Evolutionary conservation across 83 land plant species (phyloP).

Genomic region (Picea abies): DNA sequence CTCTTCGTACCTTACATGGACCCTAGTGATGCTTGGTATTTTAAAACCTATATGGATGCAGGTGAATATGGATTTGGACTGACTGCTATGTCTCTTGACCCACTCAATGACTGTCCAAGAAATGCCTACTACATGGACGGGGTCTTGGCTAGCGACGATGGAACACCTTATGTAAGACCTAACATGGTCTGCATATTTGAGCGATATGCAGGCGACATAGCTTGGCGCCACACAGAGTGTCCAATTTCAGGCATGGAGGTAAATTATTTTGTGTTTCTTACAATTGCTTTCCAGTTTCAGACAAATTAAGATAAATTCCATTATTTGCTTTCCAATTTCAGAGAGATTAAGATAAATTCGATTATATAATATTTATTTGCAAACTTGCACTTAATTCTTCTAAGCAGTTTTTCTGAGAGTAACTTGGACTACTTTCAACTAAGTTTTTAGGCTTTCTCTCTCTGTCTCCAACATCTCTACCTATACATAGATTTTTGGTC

Average conservation of each 20-base stretch:
- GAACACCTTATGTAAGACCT: conserved; percentile 62
- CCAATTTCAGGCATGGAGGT: conserved; percentile 13
- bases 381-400: background rate
- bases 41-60: conserved; percentile 87
- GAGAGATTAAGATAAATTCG: too few relatives aligned
- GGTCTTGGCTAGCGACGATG: conserved; percentile 66
- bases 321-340: background rate
- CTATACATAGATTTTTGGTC: too few relatives aligned
- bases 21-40: conserved; percentile 83
- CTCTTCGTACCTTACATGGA: conserved; percentile 94
- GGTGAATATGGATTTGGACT: conserved; percentile 89
- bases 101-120: conserved; percentile 81
- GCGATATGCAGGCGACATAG: conserved; percentile 81
- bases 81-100: conserved; percentile 62
- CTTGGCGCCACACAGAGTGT: conserved; percentile 70
- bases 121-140: conserved; percentile 77
- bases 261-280: background rate
- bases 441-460: background rate
- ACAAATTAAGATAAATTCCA: conserved; percentile 26
- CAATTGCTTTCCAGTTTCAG: conserved; percentile 30
- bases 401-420: background rate
- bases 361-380: background rate
- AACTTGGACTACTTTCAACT: background rate
- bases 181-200: conserved; percentile 81
- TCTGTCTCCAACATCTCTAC: background rate